Conservation (phyloP, 352 stramenopile genomes). For the Phytopythium vexans region DNA sequence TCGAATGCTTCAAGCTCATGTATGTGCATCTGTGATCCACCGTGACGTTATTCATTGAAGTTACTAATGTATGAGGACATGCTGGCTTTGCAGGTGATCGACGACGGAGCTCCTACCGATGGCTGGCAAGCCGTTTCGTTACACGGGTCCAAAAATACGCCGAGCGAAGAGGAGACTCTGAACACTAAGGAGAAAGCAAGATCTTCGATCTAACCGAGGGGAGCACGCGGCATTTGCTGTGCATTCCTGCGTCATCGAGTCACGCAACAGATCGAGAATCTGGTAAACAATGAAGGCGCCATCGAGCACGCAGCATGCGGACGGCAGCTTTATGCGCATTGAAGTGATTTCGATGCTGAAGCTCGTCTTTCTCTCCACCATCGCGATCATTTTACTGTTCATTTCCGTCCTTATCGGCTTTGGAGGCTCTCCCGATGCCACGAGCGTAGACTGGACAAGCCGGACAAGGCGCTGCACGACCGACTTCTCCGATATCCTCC, state of each 20-base stretch:
- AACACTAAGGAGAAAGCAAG: too few species aligned
- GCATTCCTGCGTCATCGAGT: neutral
- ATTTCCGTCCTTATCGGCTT: conserved; percentile 52
- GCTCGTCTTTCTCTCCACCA: conserved; percentile 23
- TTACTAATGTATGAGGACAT: neutral
- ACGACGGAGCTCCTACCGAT: neutral
- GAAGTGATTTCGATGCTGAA: conserved; percentile 64
- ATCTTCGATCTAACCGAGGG: too few species aligned
- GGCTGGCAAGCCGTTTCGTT: conserved; percentile 2
- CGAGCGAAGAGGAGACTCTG: too few species aligned
- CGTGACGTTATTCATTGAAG: too few species aligned
- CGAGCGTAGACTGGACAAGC: conserved; percentile 49
- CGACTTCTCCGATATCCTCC: conserved; percentile 38
- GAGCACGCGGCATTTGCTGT: neutral
- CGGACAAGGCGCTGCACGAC: conserved; percentile 44
- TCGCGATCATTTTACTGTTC: conserved; percentile 26
- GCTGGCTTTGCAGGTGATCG: neutral
- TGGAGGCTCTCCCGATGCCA: conserved; percentile 26
- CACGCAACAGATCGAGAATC: neutral
- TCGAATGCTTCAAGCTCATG: conserved; percentile 20
- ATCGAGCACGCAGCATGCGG: conserved; percentile 4
- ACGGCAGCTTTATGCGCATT: conserved; percentile 59
- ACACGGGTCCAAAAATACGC: neutral
- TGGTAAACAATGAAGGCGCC: conserved; percentile 22
- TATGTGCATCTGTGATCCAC: neutral